Evolutionary conservation across 176 grass and related monocot genomes (phyloP), one percentile per base, ranked within the genome.

Genomic region (Oryza nivara): DNA sequence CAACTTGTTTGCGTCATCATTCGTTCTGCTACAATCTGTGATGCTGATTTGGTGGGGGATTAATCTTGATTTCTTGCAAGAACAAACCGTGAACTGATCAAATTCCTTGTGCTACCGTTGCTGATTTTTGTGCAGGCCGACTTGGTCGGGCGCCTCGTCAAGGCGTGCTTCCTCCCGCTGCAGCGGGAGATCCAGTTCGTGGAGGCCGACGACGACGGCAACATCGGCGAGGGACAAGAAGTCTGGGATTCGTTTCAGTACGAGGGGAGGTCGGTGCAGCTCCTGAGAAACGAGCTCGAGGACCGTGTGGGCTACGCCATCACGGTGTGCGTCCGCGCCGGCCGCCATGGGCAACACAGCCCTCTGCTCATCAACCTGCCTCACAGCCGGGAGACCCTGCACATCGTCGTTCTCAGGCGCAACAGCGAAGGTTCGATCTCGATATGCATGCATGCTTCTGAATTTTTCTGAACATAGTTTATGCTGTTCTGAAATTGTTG

Each of bases 281-380:
- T 60, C 28, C 49, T 76, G 30, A 16, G 73, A 2, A 19, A 11
- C 9, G 20, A 34, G 48, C 73, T 76, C 49, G 49, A 16, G 73
- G 28, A 11, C 15, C 49, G 3, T 15, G 14, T 52, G 13, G 10
- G 15, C 26, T 23, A 16, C 46, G 45, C 60, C 68, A n/a, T 78
- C 76, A 78, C 60, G 76, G n/a, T 78, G 56, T 65, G 63, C 76
- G 25, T 78, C 38, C 60, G 49, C 28, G 73, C 73, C 49, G 73
- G 73, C 28, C 73, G 73, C 48, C 49, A 76, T 1, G 73, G 73
- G 30, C 23, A 63, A 25, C 36, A 26, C n/a, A 71, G 32, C 36
- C 83, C 74, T 70, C 74, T 85, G 36, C 16, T 56, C 49, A 44
- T 75, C 47, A 16, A 85, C 83, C 66, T 85, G 74, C 83, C 83